A percentile compares a stretch with the other conserved stretches of the same genome.
Conservation (phyloP, 2,329 filamentous ascomycete genomes). For the Penicillium digitatum region DNA sequence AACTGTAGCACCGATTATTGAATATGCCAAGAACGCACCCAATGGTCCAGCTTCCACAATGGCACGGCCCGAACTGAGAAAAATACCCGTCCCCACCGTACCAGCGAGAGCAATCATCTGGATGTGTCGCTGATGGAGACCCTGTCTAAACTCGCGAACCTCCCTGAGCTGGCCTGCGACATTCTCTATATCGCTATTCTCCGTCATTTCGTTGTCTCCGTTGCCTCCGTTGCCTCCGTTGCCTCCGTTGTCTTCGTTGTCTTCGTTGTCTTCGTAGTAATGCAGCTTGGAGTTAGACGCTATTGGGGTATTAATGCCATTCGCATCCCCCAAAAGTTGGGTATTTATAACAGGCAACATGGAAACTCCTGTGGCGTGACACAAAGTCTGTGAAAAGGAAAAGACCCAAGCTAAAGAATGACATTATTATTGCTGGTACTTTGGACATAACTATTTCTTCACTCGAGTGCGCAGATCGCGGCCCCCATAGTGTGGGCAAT, state of each 20-base stretch:
- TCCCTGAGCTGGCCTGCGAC: constrained; percentile 22
- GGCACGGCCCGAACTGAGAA: constrained; percentile 35
- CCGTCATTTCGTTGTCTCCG: constrained; percentile 10
- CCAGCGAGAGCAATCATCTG: constrained; percentile 40
- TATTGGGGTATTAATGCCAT: constrained; percentile 4
- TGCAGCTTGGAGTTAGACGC: constrained; percentile 6
- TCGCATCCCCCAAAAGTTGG: not conserved
- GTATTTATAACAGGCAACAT: not conserved
- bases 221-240: too few species aligned
- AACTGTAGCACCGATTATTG: constrained; percentile 35
- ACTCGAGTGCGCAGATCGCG: not conserved
- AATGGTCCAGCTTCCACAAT: constrained; percentile 33
- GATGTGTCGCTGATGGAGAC: constrained; percentile 33
- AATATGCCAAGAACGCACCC: constrained; percentile 37
- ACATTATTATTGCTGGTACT: not conserved
- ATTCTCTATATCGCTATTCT: constrained; percentile 18
- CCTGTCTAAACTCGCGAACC: constrained; percentile 21
- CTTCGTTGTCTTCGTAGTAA: constrained; percentile 6
- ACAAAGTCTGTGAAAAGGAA: not conserved
- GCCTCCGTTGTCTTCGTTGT: too few species aligned
- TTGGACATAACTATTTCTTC: constrained; percentile 1
- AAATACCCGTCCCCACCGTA: constrained; percentile 38
- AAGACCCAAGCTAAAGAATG: not conserved
- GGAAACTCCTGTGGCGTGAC: not conserved
- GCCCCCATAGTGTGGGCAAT: not conserved